These are phyloP conservation scores for Volvox reticuliferus DNA, from an alignment of 139 green algal genomes.

Conservation along the genomic window DNA sequence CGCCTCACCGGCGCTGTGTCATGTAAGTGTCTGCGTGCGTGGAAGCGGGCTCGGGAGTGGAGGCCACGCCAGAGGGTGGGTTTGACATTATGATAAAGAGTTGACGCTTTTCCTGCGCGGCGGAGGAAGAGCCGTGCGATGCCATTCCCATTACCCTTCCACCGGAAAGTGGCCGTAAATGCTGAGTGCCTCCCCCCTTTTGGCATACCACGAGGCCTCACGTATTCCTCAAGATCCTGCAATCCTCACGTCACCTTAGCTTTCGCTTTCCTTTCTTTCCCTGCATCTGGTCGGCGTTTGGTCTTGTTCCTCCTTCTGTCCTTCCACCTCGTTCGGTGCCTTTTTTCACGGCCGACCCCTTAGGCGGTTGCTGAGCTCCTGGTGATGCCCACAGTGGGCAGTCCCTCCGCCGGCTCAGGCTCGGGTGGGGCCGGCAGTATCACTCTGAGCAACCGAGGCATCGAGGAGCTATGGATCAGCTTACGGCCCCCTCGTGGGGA, in stretches of 20 bases:
- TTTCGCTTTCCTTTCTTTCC: not conserved
- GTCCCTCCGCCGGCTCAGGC: not conserved
- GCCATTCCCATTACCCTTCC: too few species aligned
- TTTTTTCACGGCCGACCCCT: not conserved
- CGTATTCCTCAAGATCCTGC: too few species aligned
- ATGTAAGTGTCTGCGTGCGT: not conserved
- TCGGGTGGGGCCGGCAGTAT: not conserved
- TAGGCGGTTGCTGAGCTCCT: constrained; percentile 28
- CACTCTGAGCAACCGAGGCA: not conserved
- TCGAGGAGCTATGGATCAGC: constrained; percentile 42
- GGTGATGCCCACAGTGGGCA: constrained; percentile 1
- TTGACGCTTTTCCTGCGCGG: too few species aligned
- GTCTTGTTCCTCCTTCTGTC: not conserved
- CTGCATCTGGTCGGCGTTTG: not conserved
- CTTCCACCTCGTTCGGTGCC: not conserved
- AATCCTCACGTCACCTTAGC: not conserved
- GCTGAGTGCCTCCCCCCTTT: too few species aligned
- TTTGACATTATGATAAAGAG: too few species aligned
- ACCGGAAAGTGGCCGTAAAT: too few species aligned
- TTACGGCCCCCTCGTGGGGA: not conserved
- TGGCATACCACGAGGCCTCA: too few species aligned
- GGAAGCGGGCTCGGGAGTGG: too few species aligned
- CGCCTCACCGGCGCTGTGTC: not conserved
- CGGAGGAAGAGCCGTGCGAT: too few species aligned
- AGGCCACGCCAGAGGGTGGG: too few species aligned